Evolutionary conservation across 2,329 filamentous ascomycete genomes (phyloP).

Genomic region (Aspergillus quadricinctus): DNA sequence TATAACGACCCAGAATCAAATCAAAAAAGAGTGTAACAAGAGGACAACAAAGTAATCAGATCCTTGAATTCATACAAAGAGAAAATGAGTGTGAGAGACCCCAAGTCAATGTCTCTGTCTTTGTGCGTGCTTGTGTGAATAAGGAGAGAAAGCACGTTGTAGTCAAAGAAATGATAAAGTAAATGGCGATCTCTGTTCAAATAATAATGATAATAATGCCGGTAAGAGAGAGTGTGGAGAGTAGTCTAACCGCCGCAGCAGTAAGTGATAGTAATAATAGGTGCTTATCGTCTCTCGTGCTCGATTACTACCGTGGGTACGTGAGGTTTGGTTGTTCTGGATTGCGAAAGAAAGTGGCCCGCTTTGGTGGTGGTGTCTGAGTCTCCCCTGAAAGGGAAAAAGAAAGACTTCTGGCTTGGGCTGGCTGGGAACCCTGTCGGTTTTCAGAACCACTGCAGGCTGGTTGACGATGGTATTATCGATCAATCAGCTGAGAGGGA

Average conservation of each 20-base stretch:
- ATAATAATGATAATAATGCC: neutral
- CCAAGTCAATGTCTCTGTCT: neutral
- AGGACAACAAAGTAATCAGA: neutral
- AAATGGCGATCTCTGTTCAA: neutral
- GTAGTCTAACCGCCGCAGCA: neutral
- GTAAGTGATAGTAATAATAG: neutral
- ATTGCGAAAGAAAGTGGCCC: neutral
- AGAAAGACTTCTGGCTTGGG: neutral
- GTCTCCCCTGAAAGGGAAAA: neutral
- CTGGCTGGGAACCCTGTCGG: neutral
- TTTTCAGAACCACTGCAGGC: neutral
- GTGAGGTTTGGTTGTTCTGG: neutral
- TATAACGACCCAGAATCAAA: neutral
- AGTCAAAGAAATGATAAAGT: neutral
- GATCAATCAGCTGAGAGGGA: neutral
- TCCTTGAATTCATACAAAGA: neutral
- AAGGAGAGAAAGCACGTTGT: neutral
- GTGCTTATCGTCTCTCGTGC: neutral
- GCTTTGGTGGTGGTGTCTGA: neutral
- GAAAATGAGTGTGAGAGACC: neutral
- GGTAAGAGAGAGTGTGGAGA: neutral
- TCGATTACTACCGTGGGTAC: neutral
- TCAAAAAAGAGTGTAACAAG: neutral
- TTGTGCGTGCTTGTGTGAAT: neutral
- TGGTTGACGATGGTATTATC: neutral